Base-by-base conservation (phyloP, 371 early-diverging fungal genomes). In the Gilbertella persicaria region DNA sequence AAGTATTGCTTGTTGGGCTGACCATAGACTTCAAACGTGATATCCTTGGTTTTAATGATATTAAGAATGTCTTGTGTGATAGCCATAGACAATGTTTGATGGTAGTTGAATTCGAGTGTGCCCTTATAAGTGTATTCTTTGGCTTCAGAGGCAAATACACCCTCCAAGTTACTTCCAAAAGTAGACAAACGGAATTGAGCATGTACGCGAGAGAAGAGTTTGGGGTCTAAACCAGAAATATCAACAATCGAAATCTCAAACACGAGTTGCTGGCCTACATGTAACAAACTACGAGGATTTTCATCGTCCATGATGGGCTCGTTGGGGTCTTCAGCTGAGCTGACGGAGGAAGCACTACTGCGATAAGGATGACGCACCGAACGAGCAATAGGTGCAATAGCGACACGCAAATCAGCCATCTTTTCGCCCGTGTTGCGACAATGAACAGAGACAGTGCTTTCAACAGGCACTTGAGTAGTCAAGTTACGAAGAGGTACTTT, bases 201-300 rank as follows among this genome's bases (percentile, higher is more conserved):
- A 62, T 94, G 93, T 7, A 91, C 82, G 41, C 84, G 82, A 13
- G 86, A 83, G 58, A 79, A 86, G 36, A 85, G 77, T 8, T 60
- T 49, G 54, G 92, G 92, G 41, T 62, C 65, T 2, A 95, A 53
- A 2, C 91, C 93, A 6, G 60, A 69, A 5, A 94, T 46, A 24
- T 87, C 79, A 17, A 85, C 51, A 4, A 95, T 58, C 6, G 81
- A 77, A 10, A 93, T 76, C 50, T 93, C 92, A 62, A 94, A 88
- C 5, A 86, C 66, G 9, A 92, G 65, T 21, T 77, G 75, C 16
- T 81, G 79, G 9, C 88, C 84, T 9, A 74, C 71, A 13, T 64
- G 55, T 2, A 75, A 30, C 23, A 58, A 29, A 16, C 46, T 52
- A n/a, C 54, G 37, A 28, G 58, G 49, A 4, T 55, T 42, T 19